Conservation (phyloP, 768 basidiomycete genomes). For the Melanogaster broomeanus region DNA sequence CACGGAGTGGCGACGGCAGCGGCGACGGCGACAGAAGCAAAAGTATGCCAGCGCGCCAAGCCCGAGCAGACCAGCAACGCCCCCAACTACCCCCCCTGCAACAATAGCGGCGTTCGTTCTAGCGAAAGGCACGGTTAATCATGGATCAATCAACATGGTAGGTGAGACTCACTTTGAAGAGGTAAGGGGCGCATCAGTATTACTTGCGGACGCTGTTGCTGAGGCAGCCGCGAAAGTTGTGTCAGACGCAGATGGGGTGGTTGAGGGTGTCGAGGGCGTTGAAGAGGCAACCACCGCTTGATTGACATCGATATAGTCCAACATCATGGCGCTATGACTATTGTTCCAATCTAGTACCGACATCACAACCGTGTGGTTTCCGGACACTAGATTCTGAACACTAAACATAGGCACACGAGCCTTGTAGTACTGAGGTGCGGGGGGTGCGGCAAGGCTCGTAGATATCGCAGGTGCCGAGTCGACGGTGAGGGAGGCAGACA, state of each 20-base stretch:
- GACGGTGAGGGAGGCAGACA: conserved; percentile 27
- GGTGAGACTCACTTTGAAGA: conserved; percentile 11
- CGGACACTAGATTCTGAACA: conserved; percentile 22
- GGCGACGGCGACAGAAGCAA: conserved; percentile 13
- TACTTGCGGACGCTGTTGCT: conserved; percentile 7
- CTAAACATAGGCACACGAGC: conserved; percentile 19
- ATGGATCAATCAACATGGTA: neutral
- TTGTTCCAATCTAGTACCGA: conserved; percentile 27
- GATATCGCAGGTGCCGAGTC: conserved; percentile 23
- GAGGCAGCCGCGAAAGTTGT: neutral
- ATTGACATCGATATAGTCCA: conserved; percentile 28
- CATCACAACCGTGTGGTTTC: conserved; percentile 23
- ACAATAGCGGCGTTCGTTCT: conserved; percentile 15
- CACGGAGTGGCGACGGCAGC: conserved; percentile 4
- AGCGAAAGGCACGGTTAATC: neutral
- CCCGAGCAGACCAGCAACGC: conserved; percentile 15
- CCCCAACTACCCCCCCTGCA: conserved; percentile 19
- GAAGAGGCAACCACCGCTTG: conserved; percentile 20
- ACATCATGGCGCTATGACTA: conserved; percentile 28
- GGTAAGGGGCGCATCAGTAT: neutral
- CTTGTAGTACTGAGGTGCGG: conserved; percentile 25
- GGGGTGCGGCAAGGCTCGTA: conserved; percentile 20
- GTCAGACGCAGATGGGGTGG: neutral
- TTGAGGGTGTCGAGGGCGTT: neutral
- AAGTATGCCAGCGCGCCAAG: conserved; percentile 11